Percentiles rank a stretch among this genome's conserved stretches.
phyloP scores from a whole-genome alignment of 768 basidiomycete species.

The Lentinula detonsa region DNA sequence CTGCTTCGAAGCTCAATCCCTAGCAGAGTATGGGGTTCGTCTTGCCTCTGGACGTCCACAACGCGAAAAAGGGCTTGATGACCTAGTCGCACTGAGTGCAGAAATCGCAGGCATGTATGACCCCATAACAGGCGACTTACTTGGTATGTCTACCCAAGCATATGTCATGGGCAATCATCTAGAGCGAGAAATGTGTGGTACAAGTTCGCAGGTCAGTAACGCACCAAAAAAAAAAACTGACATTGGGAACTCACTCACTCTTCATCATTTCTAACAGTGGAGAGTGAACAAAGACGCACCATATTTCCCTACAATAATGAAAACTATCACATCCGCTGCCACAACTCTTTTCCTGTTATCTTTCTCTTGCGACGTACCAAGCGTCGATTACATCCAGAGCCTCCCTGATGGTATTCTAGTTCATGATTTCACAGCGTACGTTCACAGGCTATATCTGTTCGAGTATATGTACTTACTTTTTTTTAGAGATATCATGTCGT shows the following conservation, averaged over 20 bases:
- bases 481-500: slow-evolving; percentile 11
- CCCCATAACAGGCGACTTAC: slow-evolving; percentile 1
- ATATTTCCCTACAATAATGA: slow-evolving; percentile 6
- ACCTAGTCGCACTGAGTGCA: neutral
- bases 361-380: neutral
- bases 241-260: neutral
- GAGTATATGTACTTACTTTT: neutral
- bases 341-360: slow-evolving; percentile 5
- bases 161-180: slow-evolving; percentile 11
- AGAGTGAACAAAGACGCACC: slow-evolving; percentile 7
- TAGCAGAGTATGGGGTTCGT: slow-evolving; percentile 6
- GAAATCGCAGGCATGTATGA: slow-evolving; percentile 6
- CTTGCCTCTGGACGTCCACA: neutral
- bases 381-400: neutral
- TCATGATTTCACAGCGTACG: slow-evolving; percentile 8
- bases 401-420: slow-evolving; percentile 7
- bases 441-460: neutral
- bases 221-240: neutral
- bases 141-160: slow-evolving; percentile 6
- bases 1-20: neutral
- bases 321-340: slow-evolving; percentile 7
- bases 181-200: slow-evolving; percentile 5
- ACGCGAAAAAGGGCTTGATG: slow-evolving; percentile 4
- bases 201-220: neutral
- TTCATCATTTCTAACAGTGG: slow-evolving; percentile 1